phyloP scores from a whole-genome alignment of 2,329 filamentous ascomycete genomes.

The Byssothecium circinans region DNA sequence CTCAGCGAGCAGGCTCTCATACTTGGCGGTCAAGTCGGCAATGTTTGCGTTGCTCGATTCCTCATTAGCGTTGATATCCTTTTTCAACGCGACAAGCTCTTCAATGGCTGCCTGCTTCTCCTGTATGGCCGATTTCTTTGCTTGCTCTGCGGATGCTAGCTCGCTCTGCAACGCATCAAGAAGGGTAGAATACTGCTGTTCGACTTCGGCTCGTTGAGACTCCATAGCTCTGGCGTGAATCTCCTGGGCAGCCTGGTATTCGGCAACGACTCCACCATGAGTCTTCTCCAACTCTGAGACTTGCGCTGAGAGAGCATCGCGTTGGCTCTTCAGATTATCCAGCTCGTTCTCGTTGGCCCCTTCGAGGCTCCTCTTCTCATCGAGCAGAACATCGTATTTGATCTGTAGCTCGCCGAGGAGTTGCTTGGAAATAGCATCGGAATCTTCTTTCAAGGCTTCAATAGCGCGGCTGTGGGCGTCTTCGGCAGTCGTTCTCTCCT shows the following conservation, averaged over 20 bases:
- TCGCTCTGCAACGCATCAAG: constrained; percentile 34
- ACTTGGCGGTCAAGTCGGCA: constrained; percentile 27
- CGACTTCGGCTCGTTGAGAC: constrained; percentile 29
- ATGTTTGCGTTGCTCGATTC: constrained; percentile 18
- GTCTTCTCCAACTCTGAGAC: constrained; percentile 27
- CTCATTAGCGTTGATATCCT: constrained; percentile 21
- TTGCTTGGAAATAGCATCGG: constrained; percentile 29
- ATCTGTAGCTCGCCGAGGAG: constrained; percentile 30
- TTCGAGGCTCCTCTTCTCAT: constrained; percentile 23
- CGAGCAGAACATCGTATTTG: constrained; percentile 23
- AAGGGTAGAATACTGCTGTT: constrained; percentile 32
- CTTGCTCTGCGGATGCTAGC: constrained; percentile 27
- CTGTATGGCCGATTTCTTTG: constrained; percentile 25
- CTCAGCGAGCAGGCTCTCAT: constrained; percentile 29
- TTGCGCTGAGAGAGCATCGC: constrained; percentile 21
- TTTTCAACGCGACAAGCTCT: constrained; percentile 25
- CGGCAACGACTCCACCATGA: constrained; percentile 17
- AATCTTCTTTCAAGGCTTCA: constrained; percentile 35
- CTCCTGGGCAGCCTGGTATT: constrained; percentile 22
- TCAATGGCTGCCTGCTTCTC: constrained; percentile 30
- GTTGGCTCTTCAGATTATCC: constrained; percentile 18
- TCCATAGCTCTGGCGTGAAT: constrained; percentile 27
- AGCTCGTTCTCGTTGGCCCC: constrained; percentile 22
- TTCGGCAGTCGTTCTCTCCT: constrained; percentile 34
- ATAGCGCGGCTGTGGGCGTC: constrained; percentile 33